Evolutionary conservation across 2,329 filamentous ascomycete species (phyloP).

Genomic region (Aspergillus thermomutatus): DNA sequence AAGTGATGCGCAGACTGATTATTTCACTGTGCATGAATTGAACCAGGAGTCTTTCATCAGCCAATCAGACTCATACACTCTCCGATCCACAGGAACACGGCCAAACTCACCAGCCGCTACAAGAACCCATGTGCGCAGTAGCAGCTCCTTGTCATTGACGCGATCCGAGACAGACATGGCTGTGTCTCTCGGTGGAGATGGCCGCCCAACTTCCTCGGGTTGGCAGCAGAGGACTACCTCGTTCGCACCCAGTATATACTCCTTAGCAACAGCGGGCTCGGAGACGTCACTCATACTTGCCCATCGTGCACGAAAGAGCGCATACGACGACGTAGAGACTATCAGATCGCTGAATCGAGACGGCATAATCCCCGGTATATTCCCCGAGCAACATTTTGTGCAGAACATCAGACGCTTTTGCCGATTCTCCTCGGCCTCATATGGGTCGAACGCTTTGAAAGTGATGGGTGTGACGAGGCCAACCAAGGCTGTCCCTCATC

Average conservation of each 20-base stretch:
- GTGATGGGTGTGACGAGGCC: slow-evolving; percentile 44
- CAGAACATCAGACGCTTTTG: slow-evolving; percentile 46
- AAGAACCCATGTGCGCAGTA: slow-evolving; percentile 41
- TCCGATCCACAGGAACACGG: slow-evolving; percentile 31
- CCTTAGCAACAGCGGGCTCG: slow-evolving; percentile 42
- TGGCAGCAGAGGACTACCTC: slow-evolving; percentile 36
- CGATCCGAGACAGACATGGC: slow-evolving; percentile 40
- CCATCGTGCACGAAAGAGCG: slow-evolving; percentile 40
- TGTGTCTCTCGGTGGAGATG: slow-evolving; percentile 28
- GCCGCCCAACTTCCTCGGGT: slow-evolving; percentile 26
- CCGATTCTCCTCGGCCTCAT: slow-evolving; percentile 47
- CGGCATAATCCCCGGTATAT: slow-evolving; percentile 44
- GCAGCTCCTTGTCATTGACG: slow-evolving; percentile 41
- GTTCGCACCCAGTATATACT: slow-evolving; percentile 45
- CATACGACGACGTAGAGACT: slow-evolving; percentile 46
- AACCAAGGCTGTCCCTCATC: slow-evolving; percentile 28
- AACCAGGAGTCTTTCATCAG: slow-evolving; percentile 39
- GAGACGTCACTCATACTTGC: slow-evolving; percentile 45
- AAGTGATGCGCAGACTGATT: slow-evolving; percentile 22
- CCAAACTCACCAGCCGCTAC: slow-evolving; percentile 38
- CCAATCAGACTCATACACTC: slow-evolving; percentile 43
- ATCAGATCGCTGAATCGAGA: slow-evolving; percentile 42
- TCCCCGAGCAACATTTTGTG: slow-evolving; percentile 45
- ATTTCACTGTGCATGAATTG: slow-evolving; percentile 37
- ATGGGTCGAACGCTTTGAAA: slow-evolving; percentile 45